Base-by-base conservation (phyloP, 345 rosid genomes). In the Arabis alpina region DNA sequence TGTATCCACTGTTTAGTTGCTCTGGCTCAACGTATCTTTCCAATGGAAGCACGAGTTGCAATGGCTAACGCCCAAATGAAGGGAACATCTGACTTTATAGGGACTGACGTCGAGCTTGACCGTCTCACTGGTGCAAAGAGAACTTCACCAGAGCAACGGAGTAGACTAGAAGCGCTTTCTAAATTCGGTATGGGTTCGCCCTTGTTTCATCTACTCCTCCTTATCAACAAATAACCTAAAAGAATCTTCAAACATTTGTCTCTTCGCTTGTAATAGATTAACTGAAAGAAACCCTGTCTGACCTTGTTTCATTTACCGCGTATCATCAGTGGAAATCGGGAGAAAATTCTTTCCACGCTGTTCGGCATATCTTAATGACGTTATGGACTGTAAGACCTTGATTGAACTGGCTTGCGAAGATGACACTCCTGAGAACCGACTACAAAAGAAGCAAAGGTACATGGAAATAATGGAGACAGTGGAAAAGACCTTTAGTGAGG, bases 271-370 rank as follows among this genome's bases (percentile, higher is more conserved):
- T 1, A 15, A 61, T 10, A 44, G 5, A 62, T 34, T 5, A 15
- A n/a, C 13, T 43, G 24, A 25, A 60, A 60, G 3, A 32, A 47
- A 3, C 41, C 16, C 7, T 23, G 49, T 28, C 48, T 49, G 30
- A 69, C 40, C 28, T 50, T 71, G 36, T 43, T 36, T 71, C 39
- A 51, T 45, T 49, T 14, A 8, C n/a, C 50, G 19, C 72, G 44
- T 65, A 13, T 41, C 68, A 51, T 58, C 84, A 93, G 97, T 90
- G 71, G 97, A 87, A 65, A 86, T 87, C 2, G 98, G 92, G 40
- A 90, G 86, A 77, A 76, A 79, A 10, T 87, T 81, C 52, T 90
- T 87, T 72, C 98, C 98, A n/a, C 85, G 87, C 8, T 93, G 97
- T 76, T 93, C 95, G 1, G 58, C n/a, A 11, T 15, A 11, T 41